Conservation (phyloP, 108 stramenopile species). For the Pseudonitzschia multiseries region DNA sequence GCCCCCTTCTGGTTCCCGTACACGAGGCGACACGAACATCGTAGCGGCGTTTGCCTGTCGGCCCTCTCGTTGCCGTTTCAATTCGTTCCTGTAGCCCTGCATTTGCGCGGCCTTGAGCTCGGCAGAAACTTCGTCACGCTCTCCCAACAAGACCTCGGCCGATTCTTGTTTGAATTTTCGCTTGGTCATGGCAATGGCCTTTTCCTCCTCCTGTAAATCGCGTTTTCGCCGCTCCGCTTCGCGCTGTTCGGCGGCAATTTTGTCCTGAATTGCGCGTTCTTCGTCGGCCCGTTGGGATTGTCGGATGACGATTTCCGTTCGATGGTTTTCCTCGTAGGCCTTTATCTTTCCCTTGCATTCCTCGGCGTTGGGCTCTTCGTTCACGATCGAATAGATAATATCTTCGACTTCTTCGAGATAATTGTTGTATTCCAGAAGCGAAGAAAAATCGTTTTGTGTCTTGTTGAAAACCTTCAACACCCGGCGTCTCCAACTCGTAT, state of each 20-base stretch:
- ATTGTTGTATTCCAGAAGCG: slow-evolving; percentile 84
- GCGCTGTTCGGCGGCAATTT: slow-evolving; percentile 81
- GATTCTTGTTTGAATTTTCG: slow-evolving; percentile 82
- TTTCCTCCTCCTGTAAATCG: slow-evolving; percentile 71
- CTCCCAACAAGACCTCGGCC: slow-evolving; percentile 78
- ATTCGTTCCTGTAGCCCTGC: slow-evolving; percentile 86
- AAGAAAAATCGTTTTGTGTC: slow-evolving; percentile 71
- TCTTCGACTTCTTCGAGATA: slow-evolving; percentile 89
- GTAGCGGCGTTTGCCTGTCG: slow-evolving; percentile 39
- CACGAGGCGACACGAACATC: slow-evolving; percentile 50
- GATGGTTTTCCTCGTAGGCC: slow-evolving; percentile 72
- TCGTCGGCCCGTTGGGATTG: slow-evolving; percentile 87
- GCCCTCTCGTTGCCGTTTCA: slow-evolving; percentile 72
- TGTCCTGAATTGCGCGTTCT: slow-evolving; percentile 83
- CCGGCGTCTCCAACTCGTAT: slow-evolving; percentile 80
- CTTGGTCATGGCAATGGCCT: slow-evolving; percentile 67
- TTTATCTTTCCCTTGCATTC: slow-evolving; percentile 81
- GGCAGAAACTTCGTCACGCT: slow-evolving; percentile 85
- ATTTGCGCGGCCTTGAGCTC: slow-evolving; percentile 80
- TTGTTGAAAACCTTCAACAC: slow-evolving; percentile 86
- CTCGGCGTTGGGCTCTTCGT: slow-evolving; percentile 88
- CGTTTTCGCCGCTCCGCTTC: slow-evolving; percentile 73
- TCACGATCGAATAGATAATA: slow-evolving; percentile 83
- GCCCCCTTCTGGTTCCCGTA: slow-evolving; percentile 80
- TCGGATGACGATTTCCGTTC: slow-evolving; percentile 78